These are phyloP conservation scores for Tetraselmis striata DNA, from an alignment of 139 green algal species.

Conservation along the genomic window DNA sequence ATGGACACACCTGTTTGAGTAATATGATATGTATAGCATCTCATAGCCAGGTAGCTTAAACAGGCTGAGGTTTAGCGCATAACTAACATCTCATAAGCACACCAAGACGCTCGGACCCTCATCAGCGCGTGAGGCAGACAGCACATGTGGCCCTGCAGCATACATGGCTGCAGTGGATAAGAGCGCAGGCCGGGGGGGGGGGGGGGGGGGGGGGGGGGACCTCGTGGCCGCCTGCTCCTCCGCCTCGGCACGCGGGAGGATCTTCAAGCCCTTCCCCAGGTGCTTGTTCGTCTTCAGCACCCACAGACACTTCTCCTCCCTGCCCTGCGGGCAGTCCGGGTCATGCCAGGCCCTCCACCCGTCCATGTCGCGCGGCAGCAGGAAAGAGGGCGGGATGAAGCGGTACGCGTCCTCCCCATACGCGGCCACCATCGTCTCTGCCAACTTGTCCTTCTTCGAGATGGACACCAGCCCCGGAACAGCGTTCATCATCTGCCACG, in stretches of 20 bases:
- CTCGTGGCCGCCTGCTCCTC: conserved; percentile 14
- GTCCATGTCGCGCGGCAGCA: conserved; percentile 49
- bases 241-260: background rate
- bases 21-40: no score
- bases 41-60: conserved; percentile 14
- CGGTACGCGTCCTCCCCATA: conserved; percentile 35
- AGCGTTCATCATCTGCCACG: conserved; percentile 43
- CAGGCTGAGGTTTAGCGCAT: background rate
- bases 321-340: background rate
- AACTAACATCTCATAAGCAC: background rate
- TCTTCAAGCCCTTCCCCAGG: background rate
- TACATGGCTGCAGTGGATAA: background rate
- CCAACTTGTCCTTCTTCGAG: conserved; percentile 44
- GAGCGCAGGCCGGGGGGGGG: background rate
- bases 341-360: conserved; percentile 22
- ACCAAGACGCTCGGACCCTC: no score
- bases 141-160: no score
- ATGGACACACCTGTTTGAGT: no score
- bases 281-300: conserved; percentile 61
- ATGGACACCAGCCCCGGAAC: conserved; percentile 48
- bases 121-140: no score
- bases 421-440: conserved; percentile 31
- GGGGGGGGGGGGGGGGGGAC: conserved; percentile 25
- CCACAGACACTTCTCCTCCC: conserved; percentile 26
- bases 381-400: conserved; percentile 42